A percentile compares a stretch with the other conserved stretches of the same genome.
phyloP scores from a whole-genome alignment of 257 asterid species.

The Ballota nigra region DNA sequence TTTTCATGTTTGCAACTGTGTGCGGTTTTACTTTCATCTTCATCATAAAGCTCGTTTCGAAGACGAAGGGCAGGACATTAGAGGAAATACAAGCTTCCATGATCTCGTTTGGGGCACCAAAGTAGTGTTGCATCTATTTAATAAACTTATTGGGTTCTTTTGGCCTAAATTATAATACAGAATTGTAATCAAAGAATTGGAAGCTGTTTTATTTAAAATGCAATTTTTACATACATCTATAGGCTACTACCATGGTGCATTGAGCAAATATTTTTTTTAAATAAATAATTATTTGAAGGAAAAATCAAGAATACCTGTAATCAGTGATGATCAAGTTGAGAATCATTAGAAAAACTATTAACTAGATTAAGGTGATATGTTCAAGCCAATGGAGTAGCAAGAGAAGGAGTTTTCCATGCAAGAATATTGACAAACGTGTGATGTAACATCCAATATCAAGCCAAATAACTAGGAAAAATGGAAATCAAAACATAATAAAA shows the following conservation, averaged over 20 bases:
- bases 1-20: constrained; percentile 56
- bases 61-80: constrained; percentile 75
- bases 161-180: not conserved
- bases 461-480: not conserved
- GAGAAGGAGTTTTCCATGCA: too few relatives aligned
- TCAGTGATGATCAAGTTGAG: not conserved
- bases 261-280: too few relatives aligned
- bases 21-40: constrained; percentile 63
- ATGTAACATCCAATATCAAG: not conserved
- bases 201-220: not conserved
- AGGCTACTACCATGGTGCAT: too few relatives aligned
- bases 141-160: not conserved
- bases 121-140: not conserved
- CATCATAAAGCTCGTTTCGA: constrained; percentile 62
- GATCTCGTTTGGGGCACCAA: constrained; percentile 35
- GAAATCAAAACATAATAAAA: not conserved
- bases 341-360: too few relatives aligned
- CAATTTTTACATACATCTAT: too few relatives aligned
- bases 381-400: not conserved
- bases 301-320: not conserved
- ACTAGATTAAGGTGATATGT: not conserved
- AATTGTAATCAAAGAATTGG: not conserved
- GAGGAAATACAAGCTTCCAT: constrained; percentile 82
- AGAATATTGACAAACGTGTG: not conserved
- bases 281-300: not conserved